Conservation (phyloP, 176 grass and related monocot species). For the Raddia distichophylla region DNA sequence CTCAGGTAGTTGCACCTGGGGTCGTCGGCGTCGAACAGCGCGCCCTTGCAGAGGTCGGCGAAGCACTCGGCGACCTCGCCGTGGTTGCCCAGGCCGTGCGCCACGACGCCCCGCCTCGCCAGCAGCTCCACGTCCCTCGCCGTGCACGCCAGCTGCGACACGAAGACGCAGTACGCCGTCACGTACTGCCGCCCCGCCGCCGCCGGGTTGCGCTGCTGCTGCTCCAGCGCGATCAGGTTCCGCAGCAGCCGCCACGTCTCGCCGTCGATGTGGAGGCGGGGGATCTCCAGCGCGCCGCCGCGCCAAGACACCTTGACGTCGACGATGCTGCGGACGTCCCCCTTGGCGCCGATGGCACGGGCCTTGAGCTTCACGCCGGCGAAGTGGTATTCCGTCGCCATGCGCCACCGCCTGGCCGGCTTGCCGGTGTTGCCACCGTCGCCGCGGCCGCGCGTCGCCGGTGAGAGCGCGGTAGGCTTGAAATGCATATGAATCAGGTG, state of each 20-base stretch:
- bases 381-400: constrained; percentile 18
- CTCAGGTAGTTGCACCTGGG: neutral
- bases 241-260: constrained; percentile 25
- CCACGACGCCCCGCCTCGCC: neutral
- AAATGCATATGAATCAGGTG: constrained; percentile 45
- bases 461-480: neutral
- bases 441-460: too few species aligned
- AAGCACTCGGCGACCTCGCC: neutral
- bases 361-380: neutral
- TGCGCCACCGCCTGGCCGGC: constrained; percentile 21
- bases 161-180: constrained; percentile 40
- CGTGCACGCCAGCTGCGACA: constrained; percentile 23
- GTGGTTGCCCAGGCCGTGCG: constrained; percentile 11
- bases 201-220: constrained; percentile 11
- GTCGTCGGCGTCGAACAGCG: neutral
- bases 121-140: neutral
- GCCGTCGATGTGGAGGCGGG: neutral
- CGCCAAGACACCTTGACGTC: neutral
- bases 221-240: constrained; percentile 32
- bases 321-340: neutral
- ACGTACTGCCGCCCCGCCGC: neutral
- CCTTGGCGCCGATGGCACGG: accelerated
- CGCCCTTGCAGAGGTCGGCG: constrained; percentile 36
- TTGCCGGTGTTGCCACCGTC: too few species aligned
- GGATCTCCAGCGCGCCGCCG: constrained; percentile 4